Base-by-base conservation (phyloP, 306 rosid species). In the Trifolium fragiferum region DNA sequence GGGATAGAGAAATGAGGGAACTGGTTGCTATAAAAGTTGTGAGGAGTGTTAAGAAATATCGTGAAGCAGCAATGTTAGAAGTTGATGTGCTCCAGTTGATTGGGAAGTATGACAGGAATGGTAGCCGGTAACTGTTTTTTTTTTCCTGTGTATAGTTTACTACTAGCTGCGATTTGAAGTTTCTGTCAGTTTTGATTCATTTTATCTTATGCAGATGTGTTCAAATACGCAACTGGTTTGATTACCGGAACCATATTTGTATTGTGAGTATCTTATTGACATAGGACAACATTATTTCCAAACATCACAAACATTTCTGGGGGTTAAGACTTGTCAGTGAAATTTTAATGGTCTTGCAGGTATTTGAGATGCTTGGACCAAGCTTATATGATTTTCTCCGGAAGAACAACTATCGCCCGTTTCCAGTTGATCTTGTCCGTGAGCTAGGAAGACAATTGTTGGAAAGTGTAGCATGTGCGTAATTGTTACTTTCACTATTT, bases 311-410 rank as follows among this genome's bases (percentile, higher is more conserved):
- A 64, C 70, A 38, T 62, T 19, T 38, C 4, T 65, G 33, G 51
- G 32, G 49, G 2, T 19, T 38, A 40, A 40, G 53, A 21, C 35
- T 66, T 41, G 54, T 41, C 54, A 1, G 13, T 66, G 19, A 66
- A 66, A 66, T 41, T 41, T 41, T 66, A 63, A 37, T 18, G 12
- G 18, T 63, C 16, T 35, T 37, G 43, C 71, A 66, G 71, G 71
- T 66, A 66, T 66, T 66, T 20, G 71, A 66, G 71, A 66, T 66
- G 71, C 71, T 66, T 66, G 71, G 71, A 41, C 71, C 71, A 21
- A 66, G 71, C 71, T 20, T 66, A 43, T 66, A 66, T 66, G 71
- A 66, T 66, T 66, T 66, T 66, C 71, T 66, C 37, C 71, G 54
- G 8, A 66, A 66, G 71, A 66, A 66, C 71, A 43, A 13, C 43